Evolutionary conservation across 352 stramenopile species (phyloP), one percentile per base, ranked within the genome.

Genomic region (Discostella stelligera): DNA sequence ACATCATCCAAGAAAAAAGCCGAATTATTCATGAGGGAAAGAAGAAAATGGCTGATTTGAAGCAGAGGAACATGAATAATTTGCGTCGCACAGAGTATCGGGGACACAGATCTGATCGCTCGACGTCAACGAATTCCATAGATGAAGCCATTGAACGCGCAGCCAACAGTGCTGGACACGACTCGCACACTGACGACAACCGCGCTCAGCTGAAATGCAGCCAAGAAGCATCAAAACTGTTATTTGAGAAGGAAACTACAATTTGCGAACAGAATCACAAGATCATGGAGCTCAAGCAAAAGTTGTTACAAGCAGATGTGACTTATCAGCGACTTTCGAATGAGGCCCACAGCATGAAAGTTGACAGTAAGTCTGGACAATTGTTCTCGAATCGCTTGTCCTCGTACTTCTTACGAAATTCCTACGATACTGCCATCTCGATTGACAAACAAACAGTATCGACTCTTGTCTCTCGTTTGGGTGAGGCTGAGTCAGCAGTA

Each of bases 1-100:
- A 71, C 39, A 56, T 80, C n/a, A 69, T 84, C 13, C 32, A 58
- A 5, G 63, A 74, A 44, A 84, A 84, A 32, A 75, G 76, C 52
- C 53, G 58, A 1, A 60, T 78, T 10, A 80, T 74, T 54, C 14
- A 48, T 20, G 71, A 62, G 9, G 16, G 55, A 32, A 56, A 67
- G 46, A 27, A 66, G 14, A 80, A 78, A 62, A 52, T 79, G 49
- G 52, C 50, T 25, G 9, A 7, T 18, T 49, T 30, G 9, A 77
- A 75, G 18, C 18, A 64, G 18, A 37, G 18, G 25, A 65, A 71
- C 46, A 39, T 66, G 23, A 32, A 52, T 23, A 27, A 54, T 21
- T 32, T 21, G 49, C 18, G 27, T 11, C 27, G 49, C 20, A 58
- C 18, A 46, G 41, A 20, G 18, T 53, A 53, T 39, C 21, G 23